Base-by-base conservation (phyloP, 2,329 filamentous ascomycete species). In the Fusarium pseudocircinatum region DNA sequence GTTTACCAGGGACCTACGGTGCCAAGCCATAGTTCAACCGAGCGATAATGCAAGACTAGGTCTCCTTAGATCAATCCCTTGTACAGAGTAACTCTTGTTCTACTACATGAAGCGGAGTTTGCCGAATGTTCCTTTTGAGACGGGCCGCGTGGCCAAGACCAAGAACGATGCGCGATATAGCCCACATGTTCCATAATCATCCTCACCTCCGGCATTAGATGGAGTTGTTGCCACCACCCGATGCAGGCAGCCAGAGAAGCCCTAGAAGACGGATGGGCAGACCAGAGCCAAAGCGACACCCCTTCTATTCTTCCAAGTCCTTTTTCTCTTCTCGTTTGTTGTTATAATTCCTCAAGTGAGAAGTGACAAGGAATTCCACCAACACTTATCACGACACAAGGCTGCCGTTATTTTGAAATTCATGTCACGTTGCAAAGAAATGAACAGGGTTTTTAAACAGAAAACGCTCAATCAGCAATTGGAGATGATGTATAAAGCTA, bases 141-240 rank as follows among this genome's bases (percentile, higher is more conserved):
- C 37, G 20, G 54, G 39, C 60, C 43, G 49, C 36, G 39, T 58
- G 24, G 34, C 59, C 39, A 47, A 54, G 18, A 34, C 20, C 42
- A 62, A 42, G 20, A 53, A n/a, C n/a, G 15, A 37, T 64, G 66
- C 64, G 65, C 58, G 65, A 69, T 69, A 69, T 69, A 63, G 36
- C n/a, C 32, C 47, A 30, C 36, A 39, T 39, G 54, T 42, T 63
- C 43, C 57, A 69, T 57, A 44, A 69, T 46, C 43, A n/a, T 54
- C 62, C 49, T 54, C 34, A 22, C 28, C 58, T 52, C 16, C 24
- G 28, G 50, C 18, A 46, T 37, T 26, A 42, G 28, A 63, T n/a
- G 49, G 50, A 40, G 28, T 44, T 46, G 11, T 37, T 34, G 37
- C 63, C 36, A 57, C 50, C 43, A 32, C 34, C 50, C 37, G 18